A percentile compares a stretch with the other conserved stretches of the same genome.
Evolutionary conservation across 1,284 basidiomycete species (phyloP).

Genomic region (Anthracocystis panici-leucophaei): DNA sequence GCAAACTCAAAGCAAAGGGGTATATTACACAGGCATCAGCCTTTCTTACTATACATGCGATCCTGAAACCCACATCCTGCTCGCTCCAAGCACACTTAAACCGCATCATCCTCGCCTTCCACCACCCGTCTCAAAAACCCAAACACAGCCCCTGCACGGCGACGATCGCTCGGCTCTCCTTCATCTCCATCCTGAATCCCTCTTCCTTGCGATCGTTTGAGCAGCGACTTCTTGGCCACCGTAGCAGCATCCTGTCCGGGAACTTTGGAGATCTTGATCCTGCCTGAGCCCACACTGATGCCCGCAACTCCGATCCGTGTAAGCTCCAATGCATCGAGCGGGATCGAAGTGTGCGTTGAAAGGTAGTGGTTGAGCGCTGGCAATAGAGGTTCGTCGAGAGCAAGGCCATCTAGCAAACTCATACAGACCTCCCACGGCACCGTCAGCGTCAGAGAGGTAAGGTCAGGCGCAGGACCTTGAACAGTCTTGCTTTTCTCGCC

Average conservation of each 20-base stretch:
- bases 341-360: slow-evolving; percentile 45
- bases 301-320: slow-evolving; percentile 45
- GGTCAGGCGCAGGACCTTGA: slow-evolving; percentile 42
- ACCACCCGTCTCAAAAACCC: slow-evolving; percentile 35
- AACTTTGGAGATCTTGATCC: slow-evolving; percentile 41
- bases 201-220: slow-evolving; percentile 11
- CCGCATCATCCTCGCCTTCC: slow-evolving; percentile 21
- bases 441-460: slow-evolving; percentile 39
- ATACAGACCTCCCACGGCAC: slow-evolving; percentile 54
- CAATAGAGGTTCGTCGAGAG: slow-evolving; percentile 32
- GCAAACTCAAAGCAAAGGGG: neutral
- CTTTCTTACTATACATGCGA: neutral
- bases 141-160: slow-evolving; percentile 39
- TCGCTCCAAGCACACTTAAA: neutral
- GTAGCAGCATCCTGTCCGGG: slow-evolving; percentile 17
- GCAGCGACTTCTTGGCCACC: slow-evolving; percentile 19
- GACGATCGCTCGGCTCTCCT: slow-evolving; percentile 33
- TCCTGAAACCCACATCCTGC: neutral
- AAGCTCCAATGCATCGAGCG: slow-evolving; percentile 41
- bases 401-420: slow-evolving; percentile 29
- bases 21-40: neutral
- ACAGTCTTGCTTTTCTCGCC: neutral
- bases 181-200: slow-evolving; percentile 2
- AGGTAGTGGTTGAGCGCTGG: slow-evolving; percentile 52
- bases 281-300: slow-evolving; percentile 42